Evolutionary conservation across 495 filamentous ascomycete species (phyloP).

Genomic region (Lichina pygmaea): DNA sequence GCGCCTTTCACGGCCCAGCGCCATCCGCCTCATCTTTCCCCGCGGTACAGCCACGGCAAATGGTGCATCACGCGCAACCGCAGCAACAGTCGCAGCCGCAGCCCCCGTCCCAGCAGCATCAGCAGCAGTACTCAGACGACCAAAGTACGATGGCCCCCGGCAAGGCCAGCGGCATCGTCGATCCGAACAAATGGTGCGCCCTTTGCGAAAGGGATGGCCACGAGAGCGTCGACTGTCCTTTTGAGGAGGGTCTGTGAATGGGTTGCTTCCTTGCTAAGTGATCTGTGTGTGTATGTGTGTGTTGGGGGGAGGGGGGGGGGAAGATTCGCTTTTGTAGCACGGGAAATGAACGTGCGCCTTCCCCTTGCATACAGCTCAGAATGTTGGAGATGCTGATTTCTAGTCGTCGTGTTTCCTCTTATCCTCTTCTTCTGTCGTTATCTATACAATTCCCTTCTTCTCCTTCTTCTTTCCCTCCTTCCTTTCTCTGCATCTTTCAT

Average conservation of each 20-base stretch:
- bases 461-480: too few relatives aligned
- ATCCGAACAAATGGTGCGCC: slow-evolving; percentile 85
- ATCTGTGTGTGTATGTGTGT: too few relatives aligned
- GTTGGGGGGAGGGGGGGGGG: too few relatives aligned
- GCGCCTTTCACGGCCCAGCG: neutral
- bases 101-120: slow-evolving; percentile 7
- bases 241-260: slow-evolving; percentile 44
- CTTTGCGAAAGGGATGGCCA: slow-evolving; percentile 91
- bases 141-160: slow-evolving; percentile 44
- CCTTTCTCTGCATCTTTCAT: too few relatives aligned
- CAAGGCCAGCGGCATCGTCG: slow-evolving; percentile 52
- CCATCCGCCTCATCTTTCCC: neutral
- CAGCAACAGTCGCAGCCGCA: neutral
- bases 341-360: neutral
- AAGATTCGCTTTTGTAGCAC: neutral
- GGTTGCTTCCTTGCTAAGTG: too few relatives aligned
- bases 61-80: neutral
- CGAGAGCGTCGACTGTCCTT: slow-evolving; percentile 82
- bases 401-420: too few relatives aligned
- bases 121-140: slow-evolving; percentile 30
- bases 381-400: too few relatives aligned
- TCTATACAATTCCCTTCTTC: too few relatives aligned
- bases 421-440: too few relatives aligned
- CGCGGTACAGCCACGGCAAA: neutral
- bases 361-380: too few relatives aligned